Evolutionary conservation across 164 flowering plant genomes (phyloP).

Genomic region (Liquidambar formosana): DNA sequence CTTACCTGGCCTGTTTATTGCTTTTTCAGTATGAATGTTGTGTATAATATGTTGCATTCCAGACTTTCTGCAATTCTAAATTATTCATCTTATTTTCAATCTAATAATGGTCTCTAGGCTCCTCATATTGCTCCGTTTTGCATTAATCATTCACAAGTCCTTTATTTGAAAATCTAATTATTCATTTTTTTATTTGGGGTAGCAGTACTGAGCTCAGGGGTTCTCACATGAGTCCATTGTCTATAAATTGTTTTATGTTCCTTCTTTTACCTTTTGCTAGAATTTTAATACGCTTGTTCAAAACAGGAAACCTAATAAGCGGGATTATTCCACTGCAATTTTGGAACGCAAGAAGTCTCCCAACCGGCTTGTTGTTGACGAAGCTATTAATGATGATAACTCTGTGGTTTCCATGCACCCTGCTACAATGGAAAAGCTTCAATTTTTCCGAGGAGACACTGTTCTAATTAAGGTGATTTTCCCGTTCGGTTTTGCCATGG

Average conservation of each 20-base stretch:
- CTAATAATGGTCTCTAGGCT: no score
- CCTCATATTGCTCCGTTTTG: no score
- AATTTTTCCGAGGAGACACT: slow-evolving; percentile 33
- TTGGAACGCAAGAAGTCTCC: slow-evolving; percentile 35
- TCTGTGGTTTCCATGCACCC: slow-evolving; percentile 31
- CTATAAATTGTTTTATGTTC: neutral
- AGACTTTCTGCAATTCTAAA: no score
- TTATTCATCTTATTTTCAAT: no score
- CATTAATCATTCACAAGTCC: no score
- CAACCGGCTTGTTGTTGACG: slow-evolving; percentile 34
- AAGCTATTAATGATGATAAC: slow-evolving; percentile 28
- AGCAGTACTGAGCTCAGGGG: neutral
- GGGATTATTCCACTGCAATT: slow-evolving; percentile 29
- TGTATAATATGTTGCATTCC: no score
- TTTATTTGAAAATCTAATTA: no score
- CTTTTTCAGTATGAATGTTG: no score
- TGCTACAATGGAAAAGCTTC: slow-evolving; percentile 36
- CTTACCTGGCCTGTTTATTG: no score
- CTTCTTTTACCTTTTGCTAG: neutral
- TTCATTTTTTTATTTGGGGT: no score
- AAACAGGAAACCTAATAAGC: slow-evolving; percentile 26
- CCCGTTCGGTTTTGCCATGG: neutral
- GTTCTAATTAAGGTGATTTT: slow-evolving; percentile 25
- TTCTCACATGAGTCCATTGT: neutral
- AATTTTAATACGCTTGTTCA: neutral